Evolutionary conservation across 2,329 filamentous ascomycete genomes (phyloP), one percentile per base, ranked within the genome.

Genomic region (Simplicillium sp.): DNA sequence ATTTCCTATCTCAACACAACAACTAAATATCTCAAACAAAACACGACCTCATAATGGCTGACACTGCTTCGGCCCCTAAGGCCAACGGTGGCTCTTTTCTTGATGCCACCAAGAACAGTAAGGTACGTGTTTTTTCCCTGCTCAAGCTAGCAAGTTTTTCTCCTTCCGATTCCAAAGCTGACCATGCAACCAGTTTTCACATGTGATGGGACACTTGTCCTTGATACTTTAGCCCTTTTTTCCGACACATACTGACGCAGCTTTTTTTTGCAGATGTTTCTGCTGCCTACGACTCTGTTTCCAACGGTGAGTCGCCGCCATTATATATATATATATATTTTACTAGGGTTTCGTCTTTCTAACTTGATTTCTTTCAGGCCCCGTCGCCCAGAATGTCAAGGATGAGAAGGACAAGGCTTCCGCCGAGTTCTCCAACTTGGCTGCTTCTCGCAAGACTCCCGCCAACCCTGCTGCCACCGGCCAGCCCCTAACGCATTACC

Each of bases 401-500:
- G 66, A 75, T 48, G 66, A 80, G 56, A 58, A 62, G 42, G 64
- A 66, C 44, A 78, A 77, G 66, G 72, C 75, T 41, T 59, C 66
- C 41, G 55, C 58, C 50, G 76, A 80, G 63, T 63, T 80, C 47
- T 70, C 68, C 54, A 76, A 75, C 57, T 67, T 80, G 37, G 74
- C 74, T 52, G 70, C 70, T 46, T 57, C 75, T 49, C 74, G 75
- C 55, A 68, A 68, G 55, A 73, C 73, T 38, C 76, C 75, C 41
- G 48, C 61, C 38, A 63, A 66, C 43, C 66, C 67, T 29, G 68
- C 76, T 52, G 75, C 73, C 46, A 79, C 74, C 36, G 76, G 75
- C 52, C 76, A 82, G 59, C 72, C 73, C 38, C 61, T 82, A 54
- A 82, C 77, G 44, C 77, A 82, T 61, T 84, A 83, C 59, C 79